phyloP scores from a whole-genome alignment of 148 eudicot genomes.

The Pouteria glomerata region DNA sequence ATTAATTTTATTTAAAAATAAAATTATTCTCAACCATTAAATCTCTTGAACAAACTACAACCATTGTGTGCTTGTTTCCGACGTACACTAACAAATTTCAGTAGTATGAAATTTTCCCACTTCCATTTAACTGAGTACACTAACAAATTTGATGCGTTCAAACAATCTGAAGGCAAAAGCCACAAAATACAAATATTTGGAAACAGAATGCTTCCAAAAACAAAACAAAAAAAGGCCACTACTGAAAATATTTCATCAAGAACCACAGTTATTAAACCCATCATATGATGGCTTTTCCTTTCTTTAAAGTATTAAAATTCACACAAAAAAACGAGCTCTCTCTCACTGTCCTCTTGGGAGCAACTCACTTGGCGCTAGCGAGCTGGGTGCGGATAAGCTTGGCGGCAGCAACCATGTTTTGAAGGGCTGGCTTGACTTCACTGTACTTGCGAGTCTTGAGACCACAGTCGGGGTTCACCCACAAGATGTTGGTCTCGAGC shows the following conservation, averaged over 20 bases:
- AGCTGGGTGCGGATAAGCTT: slow-evolving; percentile 78
- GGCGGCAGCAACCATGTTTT: slow-evolving; percentile 81
- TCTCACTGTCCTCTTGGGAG: not conserved
- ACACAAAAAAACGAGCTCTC: not conserved
- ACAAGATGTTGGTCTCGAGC: slow-evolving; percentile 81
- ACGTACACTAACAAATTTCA: not conserved
- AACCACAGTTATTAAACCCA: slow-evolving; percentile 9
- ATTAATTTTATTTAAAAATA: too few species aligned
- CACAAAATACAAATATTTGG: not conserved
- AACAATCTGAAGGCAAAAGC: slow-evolving; percentile 1
- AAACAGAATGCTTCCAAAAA: not conserved
- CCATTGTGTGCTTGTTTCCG: too few species aligned
- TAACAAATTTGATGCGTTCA: not conserved
- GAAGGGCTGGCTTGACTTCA: slow-evolving; percentile 83
- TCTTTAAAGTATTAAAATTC: not conserved
- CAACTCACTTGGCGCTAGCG: slow-evolving; percentile 66
- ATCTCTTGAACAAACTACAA: too few species aligned
- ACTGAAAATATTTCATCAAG: not conserved
- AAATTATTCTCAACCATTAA: too few species aligned
- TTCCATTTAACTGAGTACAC: not conserved
- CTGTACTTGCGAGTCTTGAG: slow-evolving; percentile 92
- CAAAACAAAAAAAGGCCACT: not conserved
- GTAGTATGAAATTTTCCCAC: not conserved
- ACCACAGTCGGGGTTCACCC: slow-evolving; percentile 99
- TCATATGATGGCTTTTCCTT: not conserved